Evolutionary conservation across 2,329 filamentous ascomycete genomes (phyloP), one percentile per base, ranked within the genome.

Genomic region (Botrytis porri): DNA sequence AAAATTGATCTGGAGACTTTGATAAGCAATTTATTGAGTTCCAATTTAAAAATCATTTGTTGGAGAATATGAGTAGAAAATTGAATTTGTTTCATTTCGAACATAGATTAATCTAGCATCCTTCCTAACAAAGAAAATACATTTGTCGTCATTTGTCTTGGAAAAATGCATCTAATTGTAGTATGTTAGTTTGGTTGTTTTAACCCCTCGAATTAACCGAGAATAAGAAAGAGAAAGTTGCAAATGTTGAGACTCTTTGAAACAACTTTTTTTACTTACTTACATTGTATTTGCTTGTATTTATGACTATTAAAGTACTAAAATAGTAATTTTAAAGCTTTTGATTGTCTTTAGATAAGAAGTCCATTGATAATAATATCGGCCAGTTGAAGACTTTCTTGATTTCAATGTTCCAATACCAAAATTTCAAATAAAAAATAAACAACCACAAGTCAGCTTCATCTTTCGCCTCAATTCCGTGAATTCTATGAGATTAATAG

Each of bases 121-220:
- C 43, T 29, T 14, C 5, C 4, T 16, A 5, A 2, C n/a, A 2
- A 41, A 37, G 39, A 18, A 29, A 64, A 20, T n/a, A n/a, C 2
- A 7, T 10, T 41, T 29, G 37, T 62, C 4, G 16, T 43, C 4
- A 41, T 9, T 20, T 29, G 7, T 29, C 7, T 43, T 12, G 20
- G 8, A 16, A 29, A 29, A 18, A 9, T 14, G 1, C 22, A 32
- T 35, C 29, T 32, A 20, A 7, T 1, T 22, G 12, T 45, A 7
- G 4, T 32, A 32, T 20, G 20, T 18, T 5, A 25, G 18, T 32
- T 45, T 25, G 9, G 9, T 18, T 6, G n/a, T n/a, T 43, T 20
- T 45, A 45, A 64, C 41, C 62, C 41, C 62, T 64, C 29, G n/a
- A 43, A 43, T 64, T 64, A 64, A 32, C 41, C 41, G n/a, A 64